Base-by-base conservation (phyloP, 2,329 filamentous ascomycete genomes). In the Trichoderma atrobrunneum region DNA sequence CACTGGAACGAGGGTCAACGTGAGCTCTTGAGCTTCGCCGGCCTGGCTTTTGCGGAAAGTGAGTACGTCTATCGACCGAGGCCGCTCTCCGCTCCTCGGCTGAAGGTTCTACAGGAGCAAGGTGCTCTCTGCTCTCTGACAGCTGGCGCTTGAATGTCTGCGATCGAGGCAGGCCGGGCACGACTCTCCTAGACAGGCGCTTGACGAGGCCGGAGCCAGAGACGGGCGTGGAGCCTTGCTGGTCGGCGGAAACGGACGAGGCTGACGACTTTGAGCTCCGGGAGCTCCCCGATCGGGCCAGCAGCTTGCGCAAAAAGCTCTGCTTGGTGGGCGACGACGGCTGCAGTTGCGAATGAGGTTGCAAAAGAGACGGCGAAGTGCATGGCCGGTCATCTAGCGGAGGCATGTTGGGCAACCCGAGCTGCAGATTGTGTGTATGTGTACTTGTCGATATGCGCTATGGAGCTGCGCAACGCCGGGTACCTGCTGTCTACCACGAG, bases 71-170 rank as follows among this genome's bases (percentile, higher is more conserved):
- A 77, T 90, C 92, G 61, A 89, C 86, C 10, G 92, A 95, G 16
- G 90, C 85, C 12, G 93, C 90, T 78, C 94, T 89, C 75, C 92
- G 89, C 81, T 94, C 92, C 51, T 88, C 87, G 30, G 86, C 82
- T 36, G 89, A 88, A 7, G 88, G 87, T 62, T 90, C 85, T 56
- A 90, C 85, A 59, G 92, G 90, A 72, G 91, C 85, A 69, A 97
- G 85, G 77, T 90, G 91, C 76, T 92, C 89, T 76, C 94, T 88
- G 74, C 89, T 87, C 81, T 97, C 95, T 32, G 93, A 95, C 79
- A 92, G 88, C 80, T 95, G 93, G 77, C 94, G 89, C 81, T 91
- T 92, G 82, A 97, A 94, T 0, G 93, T 97, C 76, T 91, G 89
- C 5, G 90, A 85, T 63, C 93, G 89, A 51, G 94, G 93, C 48